Conservation (phyloP, 1,284 basidiomycete genomes). For the Bondarzewia mesenterica region DNA sequence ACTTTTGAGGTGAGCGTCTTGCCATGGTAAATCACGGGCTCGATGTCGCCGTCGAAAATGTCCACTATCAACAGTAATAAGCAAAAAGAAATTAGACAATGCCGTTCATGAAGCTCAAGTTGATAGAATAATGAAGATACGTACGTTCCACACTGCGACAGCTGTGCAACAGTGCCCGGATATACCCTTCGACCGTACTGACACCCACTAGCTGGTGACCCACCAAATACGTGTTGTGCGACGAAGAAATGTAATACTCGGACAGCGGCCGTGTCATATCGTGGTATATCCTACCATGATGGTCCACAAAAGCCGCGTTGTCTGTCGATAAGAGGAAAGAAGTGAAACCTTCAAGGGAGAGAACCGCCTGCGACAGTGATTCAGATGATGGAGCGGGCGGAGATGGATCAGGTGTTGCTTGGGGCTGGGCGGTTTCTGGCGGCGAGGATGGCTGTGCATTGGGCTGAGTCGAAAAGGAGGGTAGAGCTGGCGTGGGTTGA, state of each 20-base stretch:
- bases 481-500: conserved; percentile 6
- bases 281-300: conserved; percentile 35
- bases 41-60: conserved; percentile 83
- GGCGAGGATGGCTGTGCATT: neutral
- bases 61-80: conserved; percentile 59
- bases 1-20: conserved; percentile 89
- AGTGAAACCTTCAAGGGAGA: conserved; percentile 54
- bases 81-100: neutral
- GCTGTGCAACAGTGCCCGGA: conserved; percentile 83
- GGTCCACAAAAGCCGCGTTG: conserved; percentile 48
- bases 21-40: conserved; percentile 86
- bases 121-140: conserved; percentile 22
- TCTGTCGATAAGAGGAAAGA: conserved; percentile 69
- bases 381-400: neutral
- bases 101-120: neutral
- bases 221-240: conserved; percentile 96
- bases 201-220: conserved; percentile 91
- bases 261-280: conserved; percentile 79
- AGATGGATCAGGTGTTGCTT: conserved; percentile 16
- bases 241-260: conserved; percentile 90
- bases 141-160: conserved; percentile 89
- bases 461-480: neutral
- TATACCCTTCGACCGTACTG: conserved; percentile 94
- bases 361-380: neutral
- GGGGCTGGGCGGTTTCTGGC: neutral